Evolutionary conservation across 2,329 filamentous ascomycete genomes (phyloP), one percentile per base, ranked within the genome.

Genomic region (Fusarium protoensiforme): DNA sequence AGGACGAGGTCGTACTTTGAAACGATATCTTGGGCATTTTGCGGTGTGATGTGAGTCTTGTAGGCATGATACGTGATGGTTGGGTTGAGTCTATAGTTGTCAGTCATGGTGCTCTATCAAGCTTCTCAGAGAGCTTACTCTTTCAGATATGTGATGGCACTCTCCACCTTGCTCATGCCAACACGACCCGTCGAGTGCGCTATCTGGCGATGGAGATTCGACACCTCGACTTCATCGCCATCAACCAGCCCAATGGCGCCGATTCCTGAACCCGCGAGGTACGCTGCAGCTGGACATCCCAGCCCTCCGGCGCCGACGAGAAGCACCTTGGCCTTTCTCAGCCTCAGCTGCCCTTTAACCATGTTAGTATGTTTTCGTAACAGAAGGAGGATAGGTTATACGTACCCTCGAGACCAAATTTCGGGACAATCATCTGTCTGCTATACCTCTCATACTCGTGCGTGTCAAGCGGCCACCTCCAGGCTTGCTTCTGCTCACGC

Each of bases 161-260:
- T 97, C 64, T 94, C 90, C 4, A 96, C 94, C 83, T 98, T 98
- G 65, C 85, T 87, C 85, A 89, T 89, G 13, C 94, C 94, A 6
- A 97, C 90, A 60, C 90, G 89, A 4, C 85, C 84, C 0, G 91
- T 93, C 4, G 88, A 88, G 80, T 99, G 96, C 35, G 95, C 89
- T 59, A 98, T 91, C 83, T 99, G 96, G 1, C 96, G 92, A 84
- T 98, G 96, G 16, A 99, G 87, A 80, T 99, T 99, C 31, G 95
- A 98, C 18, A 88, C 84, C 80, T 98, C 96, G 33, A 99, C 96
- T 0, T 86, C 87, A 82, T 99, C 96, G 5, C 93, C 95, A 80
- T 99, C 96, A 27, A 96, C 90, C 9, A 99, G 85, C 0, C 96
- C 95, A 20, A 99, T 83, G 0, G 88, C 93, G 10, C 95, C 95